Evolutionary conservation across 495 filamentous ascomycete species (phyloP), one percentile per base, ranked within the genome.

Genomic region (Penicillium waksmanii): DNA sequence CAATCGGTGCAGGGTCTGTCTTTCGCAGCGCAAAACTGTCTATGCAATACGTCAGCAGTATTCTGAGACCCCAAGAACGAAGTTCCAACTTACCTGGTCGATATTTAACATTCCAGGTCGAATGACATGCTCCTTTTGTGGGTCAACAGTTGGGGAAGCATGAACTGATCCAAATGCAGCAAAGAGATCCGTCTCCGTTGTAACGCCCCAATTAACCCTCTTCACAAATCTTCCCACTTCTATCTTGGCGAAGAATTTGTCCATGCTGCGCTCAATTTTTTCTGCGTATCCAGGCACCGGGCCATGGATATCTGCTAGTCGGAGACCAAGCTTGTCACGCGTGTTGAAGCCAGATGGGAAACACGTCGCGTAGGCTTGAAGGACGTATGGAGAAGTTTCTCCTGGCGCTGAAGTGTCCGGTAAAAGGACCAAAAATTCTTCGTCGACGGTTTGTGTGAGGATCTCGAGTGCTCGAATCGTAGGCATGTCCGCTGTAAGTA

Each of bases 201-300:
- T 85, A 8, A 93, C 71, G 46, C 77, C 74, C 91, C 90, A 93
- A 70, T 87, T 81, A 3, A 69, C 72, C 21, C 78, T 57, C 55
- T 73, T 71, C 13, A 80, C 76, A 42, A 69, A 71, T 48, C 57
- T 66, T 0, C 77, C 78, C 3, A 72, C 70, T 56, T 79, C 75
- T 10, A 80, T n/a, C 21, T 64, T 63, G 11, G 70, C 69, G 55
- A 96, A 95, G 72, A 88, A 93, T 17, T 85, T 78, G 68, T 94
- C 90, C 87, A 96, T 92, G 54, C 86, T 89, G 25, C 79, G 80
- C 53, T 87, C 85, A 3, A 96, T 79, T 69, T 89, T 92, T 25
- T 84, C 82, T 25, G 71, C 71, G 65, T 92, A 94, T 1, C 84
- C 82, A 1, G 89, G 89, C 0, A 91, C 86, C 0, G 88, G 88